Evolutionary conservation across 768 basidiomycete species (phyloP).

Genomic region (Wakefieldia striispora): DNA sequence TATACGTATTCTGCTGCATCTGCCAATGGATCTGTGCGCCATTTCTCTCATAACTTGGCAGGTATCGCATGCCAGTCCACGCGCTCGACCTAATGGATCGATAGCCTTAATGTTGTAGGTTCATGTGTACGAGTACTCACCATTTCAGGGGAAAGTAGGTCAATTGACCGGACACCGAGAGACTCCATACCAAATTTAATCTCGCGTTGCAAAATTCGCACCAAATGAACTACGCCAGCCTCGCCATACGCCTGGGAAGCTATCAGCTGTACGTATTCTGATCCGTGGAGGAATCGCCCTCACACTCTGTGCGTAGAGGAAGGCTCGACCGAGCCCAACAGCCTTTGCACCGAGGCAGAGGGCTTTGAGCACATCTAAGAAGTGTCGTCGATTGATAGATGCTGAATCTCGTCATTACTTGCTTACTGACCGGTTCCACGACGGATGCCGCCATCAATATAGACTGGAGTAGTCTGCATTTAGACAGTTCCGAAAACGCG

Average conservation of each 20-base stretch:
- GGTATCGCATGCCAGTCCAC: constrained; percentile 55
- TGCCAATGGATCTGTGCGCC: neutral
- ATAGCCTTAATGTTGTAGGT: neutral
- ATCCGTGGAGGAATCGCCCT: constrained; percentile 16
- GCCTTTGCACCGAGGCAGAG: constrained; percentile 85
- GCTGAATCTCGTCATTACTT: neutral
- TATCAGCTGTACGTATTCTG: constrained; percentile 4
- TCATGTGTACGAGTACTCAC: constrained; percentile 37
- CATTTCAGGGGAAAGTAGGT: constrained; percentile 73
- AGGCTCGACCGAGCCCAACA: constrained; percentile 82
- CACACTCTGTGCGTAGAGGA: constrained; percentile 85
- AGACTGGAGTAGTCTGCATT: constrained; percentile 47
- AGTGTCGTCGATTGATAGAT: neutral
- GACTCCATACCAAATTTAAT: constrained; percentile 75
- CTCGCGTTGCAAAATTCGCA: constrained; percentile 72
- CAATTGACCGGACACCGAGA: constrained; percentile 63
- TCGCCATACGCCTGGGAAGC: constrained; percentile 66
- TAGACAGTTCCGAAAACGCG: neutral
- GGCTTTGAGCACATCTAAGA: constrained; percentile 79
- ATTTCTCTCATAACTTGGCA: constrained; percentile 21
- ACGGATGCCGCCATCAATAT: constrained; percentile 75
- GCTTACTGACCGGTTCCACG: constrained; percentile 67
- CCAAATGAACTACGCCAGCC: constrained; percentile 62
- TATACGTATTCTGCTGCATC: neutral
- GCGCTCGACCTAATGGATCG: constrained; percentile 49